Percentiles rank a stretch among this genome's conserved stretches.
Evolutionary conservation across 176 grass and related monocot genomes (phyloP).

Genomic region (Hsuehochloa calcarea): DNA sequence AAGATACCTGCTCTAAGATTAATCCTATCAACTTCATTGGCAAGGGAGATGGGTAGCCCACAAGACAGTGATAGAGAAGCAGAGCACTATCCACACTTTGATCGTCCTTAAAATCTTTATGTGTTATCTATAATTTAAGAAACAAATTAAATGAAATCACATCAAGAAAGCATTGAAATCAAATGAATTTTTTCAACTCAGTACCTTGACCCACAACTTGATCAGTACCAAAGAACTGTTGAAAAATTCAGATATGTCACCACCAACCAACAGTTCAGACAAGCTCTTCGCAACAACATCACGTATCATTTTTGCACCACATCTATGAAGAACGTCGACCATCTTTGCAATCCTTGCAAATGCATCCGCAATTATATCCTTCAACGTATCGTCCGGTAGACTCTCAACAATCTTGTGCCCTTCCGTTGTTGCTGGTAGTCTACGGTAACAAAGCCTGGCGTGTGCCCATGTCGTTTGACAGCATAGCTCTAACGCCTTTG

Average conservation of each 20-base stretch:
- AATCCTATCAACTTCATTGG: slow-evolving; percentile 58
- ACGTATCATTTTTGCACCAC: slow-evolving; percentile 34
- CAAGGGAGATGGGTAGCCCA: slow-evolving; percentile 29
- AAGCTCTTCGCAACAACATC: slow-evolving; percentile 62
- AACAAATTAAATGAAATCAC: slow-evolving; percentile 25
- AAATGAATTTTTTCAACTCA: neutral
- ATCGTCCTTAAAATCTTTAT: slow-evolving; percentile 50
- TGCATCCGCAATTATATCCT: slow-evolving; percentile 59
- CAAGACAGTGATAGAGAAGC: slow-evolving; percentile 59
- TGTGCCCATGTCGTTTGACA: slow-evolving; percentile 56
- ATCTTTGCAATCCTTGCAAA: slow-evolving; percentile 53
- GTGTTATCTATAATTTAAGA: slow-evolving; percentile 41
- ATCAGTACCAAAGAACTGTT: slow-evolving; percentile 56
- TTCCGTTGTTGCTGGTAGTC: slow-evolving; percentile 26
- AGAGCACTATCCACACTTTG: slow-evolving; percentile 36
- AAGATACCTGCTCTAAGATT: slow-evolving; percentile 74
- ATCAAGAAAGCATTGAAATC: slow-evolving; percentile 2
- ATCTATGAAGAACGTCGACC: slow-evolving; percentile 54
- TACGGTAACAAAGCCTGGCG: slow-evolving; percentile 21
- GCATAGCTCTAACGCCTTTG: slow-evolving; percentile 59
- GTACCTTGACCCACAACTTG: slow-evolving; percentile 86
- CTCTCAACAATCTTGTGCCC: neutral
- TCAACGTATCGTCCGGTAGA: slow-evolving; percentile 22
- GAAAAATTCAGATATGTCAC: slow-evolving; percentile 26
- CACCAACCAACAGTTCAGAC: slow-evolving; percentile 44